Evolutionary conservation across 768 basidiomycete species (phyloP).

Genomic region (Cystofilobasidium macerans): DNA sequence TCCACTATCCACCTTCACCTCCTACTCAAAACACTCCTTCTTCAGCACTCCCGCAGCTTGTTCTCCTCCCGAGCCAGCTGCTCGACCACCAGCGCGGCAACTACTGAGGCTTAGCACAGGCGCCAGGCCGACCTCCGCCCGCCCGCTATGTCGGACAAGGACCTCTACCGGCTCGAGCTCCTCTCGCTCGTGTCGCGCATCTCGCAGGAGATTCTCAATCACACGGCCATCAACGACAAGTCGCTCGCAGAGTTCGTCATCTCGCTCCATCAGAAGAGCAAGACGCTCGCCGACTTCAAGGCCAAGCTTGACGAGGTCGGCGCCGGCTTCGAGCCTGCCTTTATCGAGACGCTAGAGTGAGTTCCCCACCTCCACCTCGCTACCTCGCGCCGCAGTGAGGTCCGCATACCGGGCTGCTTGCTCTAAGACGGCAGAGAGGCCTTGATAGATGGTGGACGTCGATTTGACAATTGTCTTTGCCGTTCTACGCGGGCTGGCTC

Average conservation of each 20-base stretch:
- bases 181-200: slow-evolving; percentile 85
- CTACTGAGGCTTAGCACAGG: no score
- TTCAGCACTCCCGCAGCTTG: no score
- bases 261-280: slow-evolving; percentile 70
- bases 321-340: slow-evolving; percentile 77
- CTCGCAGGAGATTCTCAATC: slow-evolving; percentile 83
- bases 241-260: slow-evolving; percentile 92
- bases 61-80: no score
- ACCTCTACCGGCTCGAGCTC: slow-evolving; percentile 84
- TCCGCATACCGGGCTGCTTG: background rate
- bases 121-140: no score
- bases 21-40: no score
- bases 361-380: background rate
- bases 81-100: no score
- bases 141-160: slow-evolving; percentile 36
- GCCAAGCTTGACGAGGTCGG: slow-evolving; percentile 61
- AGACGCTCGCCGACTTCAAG: slow-evolving; percentile 64
- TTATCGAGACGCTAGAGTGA: slow-evolving; percentile 74
- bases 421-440: no score
- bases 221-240: slow-evolving; percentile 73
- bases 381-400: background rate
- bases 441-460: no score
- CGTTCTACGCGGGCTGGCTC: background rate
- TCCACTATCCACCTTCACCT: no score
- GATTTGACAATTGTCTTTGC: no score